Conservation (phyloP, 1,139 yeast species). For the Protomyces gravidus region DNA sequence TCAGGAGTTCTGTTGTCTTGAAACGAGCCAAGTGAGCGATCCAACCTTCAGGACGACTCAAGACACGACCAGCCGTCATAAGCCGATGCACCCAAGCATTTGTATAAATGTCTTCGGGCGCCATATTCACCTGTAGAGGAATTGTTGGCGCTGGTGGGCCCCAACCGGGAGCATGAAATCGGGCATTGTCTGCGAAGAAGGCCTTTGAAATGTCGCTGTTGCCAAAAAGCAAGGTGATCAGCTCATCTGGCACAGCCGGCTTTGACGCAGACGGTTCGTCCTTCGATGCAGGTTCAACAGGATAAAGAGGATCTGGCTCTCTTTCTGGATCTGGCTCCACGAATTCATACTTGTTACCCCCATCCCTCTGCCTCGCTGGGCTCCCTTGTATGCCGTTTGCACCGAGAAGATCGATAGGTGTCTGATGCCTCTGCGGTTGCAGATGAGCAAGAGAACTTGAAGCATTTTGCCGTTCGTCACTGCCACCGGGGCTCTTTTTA, state of each 20-base stretch:
- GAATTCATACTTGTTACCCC: not conserved
- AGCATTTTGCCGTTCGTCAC: not conserved
- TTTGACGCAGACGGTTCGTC: not conserved
- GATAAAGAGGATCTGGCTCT: not conserved
- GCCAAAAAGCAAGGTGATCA: not conserved
- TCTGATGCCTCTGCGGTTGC: not conserved
- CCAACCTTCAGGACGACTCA: not conserved
- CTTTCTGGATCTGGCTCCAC: not conserved
- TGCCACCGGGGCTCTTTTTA: not conserved
- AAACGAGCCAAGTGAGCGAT: not conserved
- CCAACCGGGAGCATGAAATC: not conserved
- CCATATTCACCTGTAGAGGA: not conserved
- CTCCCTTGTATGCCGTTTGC: not conserved
- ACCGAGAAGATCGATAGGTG: not conserved
- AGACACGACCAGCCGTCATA: not conserved
- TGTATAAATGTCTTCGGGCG: not conserved
- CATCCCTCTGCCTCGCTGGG: too few relatives aligned
- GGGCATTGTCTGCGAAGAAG: conserved; percentile 2
- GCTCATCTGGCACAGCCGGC: not conserved
- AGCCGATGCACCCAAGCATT: conserved; percentile 1
- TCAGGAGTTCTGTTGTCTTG: not conserved
- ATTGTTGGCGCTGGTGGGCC: not conserved
- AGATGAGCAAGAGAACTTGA: not conserved
- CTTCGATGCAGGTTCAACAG: not conserved
- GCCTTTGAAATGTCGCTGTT: not conserved